Percentiles rank a stretch among this genome's conserved stretches.
phyloP scores from a whole-genome alignment of 163 green algal genomes.

The Volvox carteri region DNA sequence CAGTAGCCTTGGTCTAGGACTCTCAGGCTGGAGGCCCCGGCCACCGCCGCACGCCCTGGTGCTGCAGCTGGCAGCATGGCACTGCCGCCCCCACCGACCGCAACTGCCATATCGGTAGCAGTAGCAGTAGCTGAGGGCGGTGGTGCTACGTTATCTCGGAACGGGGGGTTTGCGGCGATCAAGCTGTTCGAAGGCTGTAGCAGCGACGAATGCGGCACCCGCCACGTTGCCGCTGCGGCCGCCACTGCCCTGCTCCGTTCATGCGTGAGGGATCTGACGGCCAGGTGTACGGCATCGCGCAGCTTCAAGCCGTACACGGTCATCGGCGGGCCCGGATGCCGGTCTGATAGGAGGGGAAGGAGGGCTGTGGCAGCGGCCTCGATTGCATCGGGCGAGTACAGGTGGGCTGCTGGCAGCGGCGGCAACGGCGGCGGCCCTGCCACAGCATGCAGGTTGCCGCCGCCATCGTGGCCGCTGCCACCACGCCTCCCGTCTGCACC shows the following conservation, averaged over 20 bases:
- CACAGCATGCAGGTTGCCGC: neutral
- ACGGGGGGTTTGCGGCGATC: neutral
- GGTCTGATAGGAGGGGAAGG: neutral
- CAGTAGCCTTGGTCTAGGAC: too few species aligned
- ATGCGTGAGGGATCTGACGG: neutral
- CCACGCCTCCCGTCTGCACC: neutral
- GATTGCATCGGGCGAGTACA: neutral
- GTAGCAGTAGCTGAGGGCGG: neutral
- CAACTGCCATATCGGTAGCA: neutral
- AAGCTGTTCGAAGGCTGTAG: neutral
- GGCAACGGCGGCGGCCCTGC: too few species aligned
- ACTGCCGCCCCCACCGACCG: too few species aligned
- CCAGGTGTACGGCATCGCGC: constrained; percentile 30
- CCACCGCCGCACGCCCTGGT: too few species aligned
- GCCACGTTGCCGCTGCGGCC: neutral
- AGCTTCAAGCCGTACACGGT: neutral
- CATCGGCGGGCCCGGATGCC: neutral
- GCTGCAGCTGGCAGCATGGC: too few species aligned
- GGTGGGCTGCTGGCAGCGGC: too few species aligned
- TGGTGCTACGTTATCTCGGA: neutral
- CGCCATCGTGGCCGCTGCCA: neutral
- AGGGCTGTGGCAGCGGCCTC: neutral
- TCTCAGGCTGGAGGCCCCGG: too few species aligned
- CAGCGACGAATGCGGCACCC: neutral
- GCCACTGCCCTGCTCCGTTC: neutral